Percentiles rank a stretch among this genome's conserved stretches.
Conservation (phyloP, 768 basidiomycete species). For the Cystoderma amianthinum region DNA sequence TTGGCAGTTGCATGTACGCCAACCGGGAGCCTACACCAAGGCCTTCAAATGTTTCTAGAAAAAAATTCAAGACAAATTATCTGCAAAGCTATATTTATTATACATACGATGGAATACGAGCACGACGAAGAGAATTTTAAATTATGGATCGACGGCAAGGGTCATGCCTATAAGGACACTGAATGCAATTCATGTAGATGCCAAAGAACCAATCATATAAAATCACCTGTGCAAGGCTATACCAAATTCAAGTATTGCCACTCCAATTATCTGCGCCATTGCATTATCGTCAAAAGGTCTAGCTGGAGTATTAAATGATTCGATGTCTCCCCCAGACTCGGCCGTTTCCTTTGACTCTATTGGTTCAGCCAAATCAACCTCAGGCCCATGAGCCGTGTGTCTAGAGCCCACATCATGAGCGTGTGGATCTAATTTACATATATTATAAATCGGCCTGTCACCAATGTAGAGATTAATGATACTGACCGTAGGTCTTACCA, state of each 20-base stretch:
- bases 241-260: constrained; percentile 92
- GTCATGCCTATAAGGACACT: constrained; percentile 87
- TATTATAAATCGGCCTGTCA: not conserved
- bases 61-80: not conserved
- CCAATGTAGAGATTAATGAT: not conserved
- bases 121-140: constrained; percentile 86
- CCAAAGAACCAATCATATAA: constrained; percentile 2
- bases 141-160: constrained; percentile 78
- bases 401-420: constrained; percentile 48
- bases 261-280: constrained; percentile 71
- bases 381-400: constrained; percentile 69
- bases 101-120: constrained; percentile 86
- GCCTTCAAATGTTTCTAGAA: constrained; percentile 88
- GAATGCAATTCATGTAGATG: not conserved
- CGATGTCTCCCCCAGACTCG: constrained; percentile 16
- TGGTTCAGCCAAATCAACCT: constrained; percentile 18
- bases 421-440: constrained; percentile 51
- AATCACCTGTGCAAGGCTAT: constrained; percentile 74
- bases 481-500: constrained; percentile 43
- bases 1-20: constrained; percentile 62
- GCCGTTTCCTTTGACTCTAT: constrained; percentile 9
- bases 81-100: not conserved
- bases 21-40: constrained; percentile 89
- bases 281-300: constrained; percentile 31
- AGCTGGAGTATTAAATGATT: constrained; percentile 17